Conservation (phyloP, 257 asterid species). For the Capsicum chinense region DNA sequence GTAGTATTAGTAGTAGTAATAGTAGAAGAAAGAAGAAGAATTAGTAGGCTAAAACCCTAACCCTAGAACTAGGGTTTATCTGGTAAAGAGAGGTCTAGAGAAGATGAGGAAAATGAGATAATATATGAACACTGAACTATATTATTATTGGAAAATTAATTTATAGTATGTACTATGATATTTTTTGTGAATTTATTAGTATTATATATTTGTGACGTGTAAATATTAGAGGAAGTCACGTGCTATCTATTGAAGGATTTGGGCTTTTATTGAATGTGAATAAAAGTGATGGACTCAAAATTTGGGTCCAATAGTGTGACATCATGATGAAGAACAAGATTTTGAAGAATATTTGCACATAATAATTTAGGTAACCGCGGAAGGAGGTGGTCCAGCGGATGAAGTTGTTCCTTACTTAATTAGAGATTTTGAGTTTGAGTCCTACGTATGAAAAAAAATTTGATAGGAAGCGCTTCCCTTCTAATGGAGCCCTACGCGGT, state of each 20-base stretch:
- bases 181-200: not conserved
- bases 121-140: not conserved
- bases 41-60: not conserved
- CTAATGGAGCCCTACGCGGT: no score
- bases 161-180: no score
- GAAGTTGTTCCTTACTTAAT: no score
- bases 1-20: not conserved
- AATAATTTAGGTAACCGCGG: no score
- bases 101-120: not conserved
- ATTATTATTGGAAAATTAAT: not conserved
- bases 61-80: slow-evolving; percentile 16
- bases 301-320: not conserved
- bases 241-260: not conserved
- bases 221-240: not conserved
- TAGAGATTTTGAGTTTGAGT: no score
- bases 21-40: not conserved
- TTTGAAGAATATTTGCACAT: no score
- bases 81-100: not conserved
- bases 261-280: not conserved
- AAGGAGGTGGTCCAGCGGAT: no score
- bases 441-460: no score
- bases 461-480: no score
- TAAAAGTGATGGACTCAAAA: no score
- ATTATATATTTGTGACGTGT: not conserved
- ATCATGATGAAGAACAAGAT: not conserved